Evolutionary conservation across 164 flowering plant species (phyloP), one percentile per base, ranked within the genome.

Genomic region (Aristolochia fimbriata): DNA sequence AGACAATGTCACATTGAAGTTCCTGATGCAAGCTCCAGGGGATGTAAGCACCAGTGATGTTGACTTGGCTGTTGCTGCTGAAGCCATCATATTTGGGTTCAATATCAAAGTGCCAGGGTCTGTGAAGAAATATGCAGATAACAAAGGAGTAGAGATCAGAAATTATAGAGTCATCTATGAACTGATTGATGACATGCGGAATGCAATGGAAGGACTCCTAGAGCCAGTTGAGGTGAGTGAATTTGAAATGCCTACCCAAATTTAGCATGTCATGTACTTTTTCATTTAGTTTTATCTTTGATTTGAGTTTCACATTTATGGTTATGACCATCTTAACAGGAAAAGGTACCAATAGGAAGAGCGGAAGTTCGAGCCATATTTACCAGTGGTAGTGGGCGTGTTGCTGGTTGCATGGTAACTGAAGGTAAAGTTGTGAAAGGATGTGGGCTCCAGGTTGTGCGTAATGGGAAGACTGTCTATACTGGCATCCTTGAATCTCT

Each of bases 151-250:
- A 57, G 95, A 87, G 73, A 81, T 92, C 66, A 79, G 95, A 60
- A 69, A 79, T 9, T 91, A 91, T 62, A 88, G 70, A 71, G 88
- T 92, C 62, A 88, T 92, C 51, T 92, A 92, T 71, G 96, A 88
- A 31, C 88, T 92, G 54, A 81, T 92, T 72, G 95, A 88, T 73
- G 93, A 92, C 55, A 74, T 88, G 62, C 73, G 96, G 55, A 77
- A 78, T 59, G 93, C 91, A 51, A 92, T 88, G 98, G 98, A 92
- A 78, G 98, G 95, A 67, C 92, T 92, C 22, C 72, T 92, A 25
- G 91, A 87, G 1, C 68, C 82, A 58, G 83, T 87, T 65, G 95
- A 88, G 96, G 98, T 88, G 61, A 73, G 59, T 25, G 11, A 37
- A 31, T 37, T 37, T 37, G 9, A 37, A 10, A 37, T 37, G 12